These are phyloP conservation scores for Phytophthora capsici DNA, from an alignment of 352 stramenopile genomes.

Conservation along the genomic window DNA sequence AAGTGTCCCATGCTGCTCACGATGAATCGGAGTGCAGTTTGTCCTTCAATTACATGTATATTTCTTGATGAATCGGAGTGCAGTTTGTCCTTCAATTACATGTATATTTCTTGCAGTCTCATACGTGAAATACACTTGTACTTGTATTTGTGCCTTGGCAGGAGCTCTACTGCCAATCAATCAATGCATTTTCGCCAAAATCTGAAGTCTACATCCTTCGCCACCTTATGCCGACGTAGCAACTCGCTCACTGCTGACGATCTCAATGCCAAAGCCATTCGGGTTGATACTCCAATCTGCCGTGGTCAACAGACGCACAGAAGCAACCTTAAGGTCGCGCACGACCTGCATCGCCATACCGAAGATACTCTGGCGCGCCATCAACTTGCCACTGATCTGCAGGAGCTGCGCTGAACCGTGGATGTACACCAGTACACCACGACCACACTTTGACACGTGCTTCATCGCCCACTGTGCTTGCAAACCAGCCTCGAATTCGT, in stretches of 20 bases:
- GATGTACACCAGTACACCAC: conserved; percentile 64
- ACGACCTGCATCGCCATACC: conserved; percentile 78
- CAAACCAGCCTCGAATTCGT: conserved; percentile 38
- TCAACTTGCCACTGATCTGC: conserved; percentile 79
- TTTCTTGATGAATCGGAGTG: neutral
- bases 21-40: neutral
- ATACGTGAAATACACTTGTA: neutral
- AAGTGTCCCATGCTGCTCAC: conserved; percentile 19
- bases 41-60: neutral
- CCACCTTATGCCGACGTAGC: conserved; percentile 14
- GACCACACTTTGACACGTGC: conserved; percentile 42
- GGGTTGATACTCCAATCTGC: conserved; percentile 49
- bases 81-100: neutral
- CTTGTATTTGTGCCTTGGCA: conserved; percentile 7
- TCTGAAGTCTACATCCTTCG: conserved; percentile 4
- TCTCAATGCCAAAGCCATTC: conserved; percentile 64
- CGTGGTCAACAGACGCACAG: conserved; percentile 54
- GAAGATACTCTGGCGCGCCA: conserved; percentile 85
- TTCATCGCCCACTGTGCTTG: conserved; percentile 72
- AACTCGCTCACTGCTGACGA: conserved; percentile 37
- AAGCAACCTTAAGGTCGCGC: conserved; percentile 54
- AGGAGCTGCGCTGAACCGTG: conserved; percentile 60
- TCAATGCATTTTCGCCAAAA: conserved; percentile 6
- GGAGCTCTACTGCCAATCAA: conserved; percentile 2
- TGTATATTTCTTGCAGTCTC: neutral